Base-by-base conservation (phyloP, 2,329 filamentous ascomycete species). In the Bertia moriformis region DNA sequence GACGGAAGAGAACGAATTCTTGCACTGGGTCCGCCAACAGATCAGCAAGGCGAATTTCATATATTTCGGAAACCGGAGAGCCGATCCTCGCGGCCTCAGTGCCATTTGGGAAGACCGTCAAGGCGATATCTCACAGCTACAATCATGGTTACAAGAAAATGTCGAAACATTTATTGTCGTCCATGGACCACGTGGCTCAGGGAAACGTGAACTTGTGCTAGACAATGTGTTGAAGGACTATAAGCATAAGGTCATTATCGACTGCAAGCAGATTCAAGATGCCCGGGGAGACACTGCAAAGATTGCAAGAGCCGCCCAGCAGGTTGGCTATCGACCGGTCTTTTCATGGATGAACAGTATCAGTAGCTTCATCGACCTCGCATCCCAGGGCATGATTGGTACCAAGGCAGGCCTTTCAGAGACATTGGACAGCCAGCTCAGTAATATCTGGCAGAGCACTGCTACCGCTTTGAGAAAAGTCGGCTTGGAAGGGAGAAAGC, bases 271-370 rank as follows among this genome's bases (percentile, higher is more conserved):
- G 3, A 75, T 82, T 13, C 74, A 80, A 48, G 76, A 82, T 55
- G 73, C 77, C 4, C 66, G 73, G 40, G 74, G 77, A 3, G 77
- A 82, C 42, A 68, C 68, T 19, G 63, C 70, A 7, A 81, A 74
- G 1, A 82, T 82, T 44, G 64, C 63, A 36, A 72, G 74, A 14
- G 71, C 74, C 3, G 77, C 77, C 2, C 58, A 62, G 10, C 68
- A 79, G 50, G 77, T 82, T 33, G 77, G 77, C 3, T 82, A 81
- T 46, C 60, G 69, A 33, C 77, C 77, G 0, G 67, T 82, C 0
- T 82, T 82, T 50, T 77, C 72, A 1, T 82, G 74, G 74, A 70
- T 80, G 65, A 82, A 82, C 51, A 80, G 71, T 43, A 73, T 81
- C 46, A 78, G 70, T 48, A 78, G 75, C 43, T 66, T 80, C 52